These are phyloP conservation scores for Chrysanthemum seticuspe DNA, from an alignment of 129 eudicot species.

Conservation along the genomic window DNA sequence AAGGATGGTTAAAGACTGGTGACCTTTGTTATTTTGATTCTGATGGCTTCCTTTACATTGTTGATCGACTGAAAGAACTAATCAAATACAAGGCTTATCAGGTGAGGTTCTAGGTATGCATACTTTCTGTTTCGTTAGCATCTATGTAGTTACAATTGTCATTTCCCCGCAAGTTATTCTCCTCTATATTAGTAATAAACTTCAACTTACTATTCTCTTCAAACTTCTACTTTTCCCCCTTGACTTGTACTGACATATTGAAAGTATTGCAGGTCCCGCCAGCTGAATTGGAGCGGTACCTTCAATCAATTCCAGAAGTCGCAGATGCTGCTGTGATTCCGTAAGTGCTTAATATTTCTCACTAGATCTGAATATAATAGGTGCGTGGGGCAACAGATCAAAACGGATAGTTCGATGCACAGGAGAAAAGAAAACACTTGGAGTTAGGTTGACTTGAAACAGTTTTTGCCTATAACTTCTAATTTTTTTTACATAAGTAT, in stretches of 20 bases:
- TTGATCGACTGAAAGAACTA: slow-evolving; percentile 83
- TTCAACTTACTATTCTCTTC: too few relatives aligned
- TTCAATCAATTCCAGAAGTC: slow-evolving; percentile 69
- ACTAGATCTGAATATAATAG: neutral
- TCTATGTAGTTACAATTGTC: slow-evolving; percentile 13
- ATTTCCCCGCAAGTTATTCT: neutral
- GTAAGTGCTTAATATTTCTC: slow-evolving; percentile 40
- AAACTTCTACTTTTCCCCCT: too few relatives aligned
- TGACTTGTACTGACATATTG: slow-evolving; percentile 12
- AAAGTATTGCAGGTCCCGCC: slow-evolving; percentile 77
- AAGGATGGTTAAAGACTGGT: slow-evolving; percentile 95
- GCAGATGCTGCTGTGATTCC: slow-evolving; percentile 96
- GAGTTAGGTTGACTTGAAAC: neutral
- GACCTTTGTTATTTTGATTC: slow-evolving; percentile 82
- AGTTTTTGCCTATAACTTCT: neutral
- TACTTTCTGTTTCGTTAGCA: neutral
- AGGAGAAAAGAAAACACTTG: neutral
- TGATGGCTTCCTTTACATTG: slow-evolving; percentile 74
- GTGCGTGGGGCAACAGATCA: too few relatives aligned
- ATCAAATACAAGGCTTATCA: slow-evolving; percentile 94
- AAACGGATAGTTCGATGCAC: neutral
- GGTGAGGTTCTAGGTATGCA: slow-evolving; percentile 36
- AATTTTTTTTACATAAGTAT: neutral
- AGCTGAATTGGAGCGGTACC: slow-evolving; percentile 80
- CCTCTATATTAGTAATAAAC: neutral